Evolutionary conservation across 2,329 filamentous ascomycete genomes (phyloP).

Genomic region (Pseudogymnoascus sp.): DNA sequence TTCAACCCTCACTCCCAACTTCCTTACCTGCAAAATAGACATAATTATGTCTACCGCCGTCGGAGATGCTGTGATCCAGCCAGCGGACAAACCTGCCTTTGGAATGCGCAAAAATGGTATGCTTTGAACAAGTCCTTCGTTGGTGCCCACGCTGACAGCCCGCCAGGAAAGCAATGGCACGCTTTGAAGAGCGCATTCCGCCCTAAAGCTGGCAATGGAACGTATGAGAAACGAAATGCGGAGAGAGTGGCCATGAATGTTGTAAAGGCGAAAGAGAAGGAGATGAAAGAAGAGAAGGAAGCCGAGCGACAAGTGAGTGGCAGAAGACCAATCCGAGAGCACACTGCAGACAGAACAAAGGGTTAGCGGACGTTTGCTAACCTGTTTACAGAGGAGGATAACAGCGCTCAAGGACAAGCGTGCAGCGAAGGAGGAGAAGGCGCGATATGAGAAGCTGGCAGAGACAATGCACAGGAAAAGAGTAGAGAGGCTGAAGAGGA

Average conservation of each 20-base stretch:
- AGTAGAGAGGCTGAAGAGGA: slow-evolving; percentile 83
- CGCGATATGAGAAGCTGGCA: slow-evolving; percentile 85
- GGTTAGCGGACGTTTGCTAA: slow-evolving; percentile 11
- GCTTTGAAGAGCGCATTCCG: slow-evolving; percentile 74
- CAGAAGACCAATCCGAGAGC: neutral
- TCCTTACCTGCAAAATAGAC: neutral
- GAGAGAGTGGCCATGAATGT: slow-evolving; percentile 60
- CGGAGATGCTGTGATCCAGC: neutral
- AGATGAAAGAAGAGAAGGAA: slow-evolving; percentile 94
- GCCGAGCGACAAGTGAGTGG: slow-evolving; percentile 65
- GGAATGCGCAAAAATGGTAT: slow-evolving; percentile 81
- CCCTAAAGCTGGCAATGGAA: slow-evolving; percentile 65
- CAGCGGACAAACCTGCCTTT: neutral
- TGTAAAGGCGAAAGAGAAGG: slow-evolving; percentile 88
- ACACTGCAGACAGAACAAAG: neutral
- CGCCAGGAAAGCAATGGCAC: slow-evolving; percentile 89
- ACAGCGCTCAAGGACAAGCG: slow-evolving; percentile 77
- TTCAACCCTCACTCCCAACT: neutral
- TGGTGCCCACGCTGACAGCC: neutral
- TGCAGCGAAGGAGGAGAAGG: slow-evolving; percentile 84
- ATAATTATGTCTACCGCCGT: neutral
- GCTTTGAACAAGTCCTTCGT: neutral
- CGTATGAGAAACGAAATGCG: slow-evolving; percentile 68
- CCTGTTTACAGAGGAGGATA: slow-evolving; percentile 54
- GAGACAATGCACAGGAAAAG: slow-evolving; percentile 97